These are phyloP conservation scores for Dactylellina haptotyla DNA, from an alignment of 2,329 filamentous ascomycete species.

Conservation along the genomic window DNA sequence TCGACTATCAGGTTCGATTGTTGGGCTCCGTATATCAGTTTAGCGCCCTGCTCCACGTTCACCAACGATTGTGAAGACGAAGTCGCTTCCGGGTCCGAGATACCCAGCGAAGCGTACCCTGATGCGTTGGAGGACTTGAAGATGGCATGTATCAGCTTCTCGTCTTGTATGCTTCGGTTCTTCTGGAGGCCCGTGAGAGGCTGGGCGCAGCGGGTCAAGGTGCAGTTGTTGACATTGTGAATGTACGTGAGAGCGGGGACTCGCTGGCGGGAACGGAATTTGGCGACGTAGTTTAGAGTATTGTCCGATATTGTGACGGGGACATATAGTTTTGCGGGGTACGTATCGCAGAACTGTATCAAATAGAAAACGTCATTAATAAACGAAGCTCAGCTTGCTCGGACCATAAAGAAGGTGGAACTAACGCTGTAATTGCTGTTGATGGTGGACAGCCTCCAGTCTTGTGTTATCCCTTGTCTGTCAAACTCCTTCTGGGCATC, in stretches of 20 bases:
- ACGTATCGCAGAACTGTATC: constrained; percentile 82
- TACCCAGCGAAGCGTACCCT: constrained; percentile 58
- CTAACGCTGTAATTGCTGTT: constrained; percentile 81
- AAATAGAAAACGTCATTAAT: background rate
- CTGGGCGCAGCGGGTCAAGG: constrained; percentile 93
- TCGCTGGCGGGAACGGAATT: constrained; percentile 86
- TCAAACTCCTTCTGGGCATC: constrained; percentile 85
- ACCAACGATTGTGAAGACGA: constrained; percentile 57
- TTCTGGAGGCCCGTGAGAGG: constrained; percentile 85
- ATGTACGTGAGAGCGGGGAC: constrained; percentile 92
- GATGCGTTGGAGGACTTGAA: constrained; percentile 75
- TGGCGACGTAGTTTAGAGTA: constrained; percentile 89
- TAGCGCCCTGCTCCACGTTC: constrained; percentile 57
- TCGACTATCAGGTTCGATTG: constrained; percentile 96
- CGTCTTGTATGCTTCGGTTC: constrained; percentile 93
- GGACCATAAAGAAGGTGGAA: background rate
- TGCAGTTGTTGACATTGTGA: constrained; percentile 96
- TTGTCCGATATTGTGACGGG: constrained; percentile 95
- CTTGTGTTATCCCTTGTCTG: constrained; percentile 80
- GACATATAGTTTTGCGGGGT: constrained; percentile 84
- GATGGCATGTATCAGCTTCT: constrained; percentile 90
- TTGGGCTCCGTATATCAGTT: constrained; percentile 83
- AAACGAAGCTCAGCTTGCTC: background rate
- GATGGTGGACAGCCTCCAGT: constrained; percentile 90
- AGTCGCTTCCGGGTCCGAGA: constrained; percentile 61